phyloP scores from a whole-genome alignment of 306 rosid genomes.

The Quercus variabilis region DNA sequence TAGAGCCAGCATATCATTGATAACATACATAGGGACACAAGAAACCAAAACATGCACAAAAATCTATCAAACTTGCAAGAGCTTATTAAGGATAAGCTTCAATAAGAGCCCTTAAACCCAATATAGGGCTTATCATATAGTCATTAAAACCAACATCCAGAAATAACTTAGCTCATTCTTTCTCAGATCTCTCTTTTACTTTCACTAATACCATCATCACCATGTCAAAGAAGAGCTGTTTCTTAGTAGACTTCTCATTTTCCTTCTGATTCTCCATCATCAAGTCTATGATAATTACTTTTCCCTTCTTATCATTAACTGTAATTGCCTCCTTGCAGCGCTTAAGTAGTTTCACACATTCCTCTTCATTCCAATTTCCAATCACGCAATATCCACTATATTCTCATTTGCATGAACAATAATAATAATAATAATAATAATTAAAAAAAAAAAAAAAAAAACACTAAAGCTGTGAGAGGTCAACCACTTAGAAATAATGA shows the following conservation, averaged over 20 bases:
- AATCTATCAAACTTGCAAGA: no score
- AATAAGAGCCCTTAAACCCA: conserved; percentile 21
- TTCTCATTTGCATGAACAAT: neutral
- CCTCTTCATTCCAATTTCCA: conserved; percentile 27
- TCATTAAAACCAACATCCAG: conserved; percentile 11
- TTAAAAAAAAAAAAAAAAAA: neutral
- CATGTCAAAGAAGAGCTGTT: conserved; percentile 21
- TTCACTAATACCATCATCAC: conserved; percentile 9
- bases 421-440: no score
- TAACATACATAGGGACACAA: no score
- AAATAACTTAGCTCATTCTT: conserved; percentile 17
- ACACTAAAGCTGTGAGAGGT: neutral
- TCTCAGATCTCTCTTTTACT: conserved; percentile 17
- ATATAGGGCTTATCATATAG: conserved; percentile 4
- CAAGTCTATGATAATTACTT: conserved; percentile 24
- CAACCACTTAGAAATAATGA: no score
- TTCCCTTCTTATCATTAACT: conserved; percentile 13
- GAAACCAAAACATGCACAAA: no score
- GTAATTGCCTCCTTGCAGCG: conserved; percentile 22
- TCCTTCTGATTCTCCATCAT: neutral
- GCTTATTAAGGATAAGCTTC: conserved; percentile 18
- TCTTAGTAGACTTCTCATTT: neutral
- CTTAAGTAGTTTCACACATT: conserved; percentile 17
- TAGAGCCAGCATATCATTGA: no score
- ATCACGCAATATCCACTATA: conserved; percentile 26